Conservation (phyloP, 176 grass and related monocot species). For the Oryza rufipogon region DNA sequence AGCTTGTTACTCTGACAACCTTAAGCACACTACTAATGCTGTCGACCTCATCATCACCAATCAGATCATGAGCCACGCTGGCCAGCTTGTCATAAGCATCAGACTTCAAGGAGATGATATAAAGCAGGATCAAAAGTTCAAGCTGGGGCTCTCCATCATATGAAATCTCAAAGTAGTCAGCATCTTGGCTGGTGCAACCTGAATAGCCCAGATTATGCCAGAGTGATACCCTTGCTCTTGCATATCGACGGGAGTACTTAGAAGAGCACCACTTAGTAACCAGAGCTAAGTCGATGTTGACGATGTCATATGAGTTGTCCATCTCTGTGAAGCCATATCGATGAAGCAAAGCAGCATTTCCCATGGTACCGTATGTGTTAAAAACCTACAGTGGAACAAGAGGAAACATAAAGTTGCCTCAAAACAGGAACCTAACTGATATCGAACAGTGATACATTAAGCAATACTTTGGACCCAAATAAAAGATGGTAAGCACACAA, state of each 20-base stretch:
- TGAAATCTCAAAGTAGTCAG: constrained; percentile 93
- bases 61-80: constrained; percentile 41
- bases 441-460: constrained; percentile 1
- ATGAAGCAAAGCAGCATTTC: constrained; percentile 94
- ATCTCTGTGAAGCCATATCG: constrained; percentile 93
- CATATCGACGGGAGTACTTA: constrained; percentile 52
- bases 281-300: constrained; percentile 79
- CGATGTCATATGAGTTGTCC: constrained; percentile 77
- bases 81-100: constrained; percentile 69
- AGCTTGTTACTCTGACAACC: constrained; percentile 48
- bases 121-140: constrained; percentile 76
- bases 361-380: constrained; percentile 87
- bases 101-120: constrained; percentile 61
- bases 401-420: not conserved
- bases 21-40: constrained; percentile 48
- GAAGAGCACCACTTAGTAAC: constrained; percentile 73
- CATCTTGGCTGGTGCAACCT: constrained; percentile 65
- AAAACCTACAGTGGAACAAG: constrained; percentile 61
- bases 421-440: not conserved
- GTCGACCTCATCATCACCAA: constrained; percentile 46
- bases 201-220: constrained; percentile 81
- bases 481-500: constrained; percentile 39
- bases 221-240: constrained; percentile 64
- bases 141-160: constrained; percentile 78
- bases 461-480: not conserved